Conservation (phyloP, 345 rosid genomes). For the Ricinus communis region DNA sequence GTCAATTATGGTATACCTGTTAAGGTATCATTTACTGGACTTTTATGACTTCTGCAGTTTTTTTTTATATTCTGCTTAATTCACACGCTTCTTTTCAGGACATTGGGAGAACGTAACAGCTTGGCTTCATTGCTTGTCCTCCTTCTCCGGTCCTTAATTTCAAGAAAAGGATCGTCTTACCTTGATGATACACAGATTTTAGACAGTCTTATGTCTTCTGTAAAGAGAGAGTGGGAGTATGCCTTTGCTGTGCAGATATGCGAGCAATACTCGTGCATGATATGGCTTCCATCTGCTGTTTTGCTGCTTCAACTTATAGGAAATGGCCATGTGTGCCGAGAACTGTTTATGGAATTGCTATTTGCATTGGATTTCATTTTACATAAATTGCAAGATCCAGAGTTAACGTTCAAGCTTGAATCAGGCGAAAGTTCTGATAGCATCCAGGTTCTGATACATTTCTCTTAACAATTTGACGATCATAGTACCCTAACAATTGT, state of each 20-base stretch:
- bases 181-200: conserved; percentile 27
- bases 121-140: conserved; percentile 77
- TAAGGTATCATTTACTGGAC: conserved; percentile 54
- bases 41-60: conserved; percentile 7
- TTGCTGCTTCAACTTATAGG: conserved; percentile 50
- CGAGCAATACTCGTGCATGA: conserved; percentile 67
- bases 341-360: conserved; percentile 44
- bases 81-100: conserved; percentile 48
- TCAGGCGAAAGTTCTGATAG: conserved; percentile 52
- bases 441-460: conserved; percentile 60
- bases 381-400: conserved; percentile 77
- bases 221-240: conserved; percentile 77
- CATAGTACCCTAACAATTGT: background rate
- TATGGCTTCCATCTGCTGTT: conserved; percentile 88
- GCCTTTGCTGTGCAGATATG: conserved; percentile 69
- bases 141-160: conserved; percentile 64
- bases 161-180: conserved; percentile 47
- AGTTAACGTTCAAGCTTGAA: conserved; percentile 60
- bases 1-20: conserved; percentile 57
- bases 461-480: conserved; percentile 6
- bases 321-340: conserved; percentile 34
- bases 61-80: conserved; percentile 18
- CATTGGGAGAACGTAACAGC: conserved; percentile 69
- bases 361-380: conserved; percentile 57
- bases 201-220: conserved; percentile 36